Evolutionary conservation across 148 eudicot species (phyloP).

Genomic region (Rhododendron henanense): DNA sequence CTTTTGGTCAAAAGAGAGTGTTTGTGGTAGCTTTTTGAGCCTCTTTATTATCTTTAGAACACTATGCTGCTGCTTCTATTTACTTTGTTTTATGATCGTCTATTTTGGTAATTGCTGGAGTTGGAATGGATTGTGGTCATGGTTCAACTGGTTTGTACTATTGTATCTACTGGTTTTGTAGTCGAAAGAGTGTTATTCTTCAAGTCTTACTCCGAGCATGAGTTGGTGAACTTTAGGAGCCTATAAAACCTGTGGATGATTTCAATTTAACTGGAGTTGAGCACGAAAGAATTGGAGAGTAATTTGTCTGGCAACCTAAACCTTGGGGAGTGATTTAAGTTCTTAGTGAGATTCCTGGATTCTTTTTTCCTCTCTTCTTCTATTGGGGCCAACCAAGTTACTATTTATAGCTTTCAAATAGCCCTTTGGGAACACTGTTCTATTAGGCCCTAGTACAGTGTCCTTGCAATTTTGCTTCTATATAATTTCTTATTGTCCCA

Average conservation of each 20-base stretch:
- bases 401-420: not conserved
- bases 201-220: not conserved
- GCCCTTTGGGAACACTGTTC: not conserved
- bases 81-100: not conserved
- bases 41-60: not conserved
- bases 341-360: slow-evolving; percentile 2
- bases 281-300: not conserved
- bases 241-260: not conserved
- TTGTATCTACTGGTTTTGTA: not conserved
- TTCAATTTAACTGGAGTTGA: not conserved
- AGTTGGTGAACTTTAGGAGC: not conserved
- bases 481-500: not conserved
- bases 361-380: not conserved
- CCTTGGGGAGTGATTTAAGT: not conserved
- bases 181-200: not conserved
- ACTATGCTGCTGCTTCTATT: not conserved
- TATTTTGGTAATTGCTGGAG: not conserved
- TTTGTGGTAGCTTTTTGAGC: not conserved
- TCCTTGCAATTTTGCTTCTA: not conserved
- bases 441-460: not conserved
- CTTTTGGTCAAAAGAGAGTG: not conserved
- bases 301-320: not conserved
- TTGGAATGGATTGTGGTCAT: slow-evolving; percentile 2
- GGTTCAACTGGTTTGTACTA: not conserved
- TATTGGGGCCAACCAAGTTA: not conserved